Evolutionary conservation across 306 rosid species (phyloP).

Genomic region (Quercus wislizeni): DNA sequence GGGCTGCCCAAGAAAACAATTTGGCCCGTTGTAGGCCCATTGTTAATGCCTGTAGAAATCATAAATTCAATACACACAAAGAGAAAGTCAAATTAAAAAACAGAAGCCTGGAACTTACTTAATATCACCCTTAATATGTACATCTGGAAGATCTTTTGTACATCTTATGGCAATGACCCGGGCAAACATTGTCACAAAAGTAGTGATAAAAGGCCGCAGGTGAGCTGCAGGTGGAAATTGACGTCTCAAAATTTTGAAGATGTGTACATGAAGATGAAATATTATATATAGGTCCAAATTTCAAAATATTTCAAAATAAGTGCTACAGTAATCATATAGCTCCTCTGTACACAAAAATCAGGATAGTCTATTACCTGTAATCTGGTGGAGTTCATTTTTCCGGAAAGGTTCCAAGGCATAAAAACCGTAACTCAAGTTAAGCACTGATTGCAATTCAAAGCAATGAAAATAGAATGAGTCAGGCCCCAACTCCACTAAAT

Average conservation of each 20-base stretch:
- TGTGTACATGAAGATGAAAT: background rate
- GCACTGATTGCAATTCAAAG: background rate
- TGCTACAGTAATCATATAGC: background rate
- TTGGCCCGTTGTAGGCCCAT: no score
- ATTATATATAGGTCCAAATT: conserved; percentile 1
- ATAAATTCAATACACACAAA: no score
- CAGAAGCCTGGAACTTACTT: conserved; percentile 49
- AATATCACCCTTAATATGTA: conserved; percentile 71
- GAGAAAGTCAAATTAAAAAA: background rate
- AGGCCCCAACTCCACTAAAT: background rate
- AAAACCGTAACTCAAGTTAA: background rate
- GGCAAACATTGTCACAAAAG: conserved; percentile 84
- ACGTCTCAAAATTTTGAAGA: conserved; percentile 17
- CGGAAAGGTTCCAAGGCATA: background rate
- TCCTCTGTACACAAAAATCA: background rate
- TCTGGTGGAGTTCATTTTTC: background rate
- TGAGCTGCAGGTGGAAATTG: conserved; percentile 58
- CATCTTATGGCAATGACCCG: conserved; percentile 77
- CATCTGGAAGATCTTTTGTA: conserved; percentile 93
- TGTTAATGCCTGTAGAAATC: no score
- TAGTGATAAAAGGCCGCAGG: conserved; percentile 86
- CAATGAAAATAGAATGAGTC: background rate
- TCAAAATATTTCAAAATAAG: background rate
- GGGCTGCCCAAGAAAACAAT: no score
- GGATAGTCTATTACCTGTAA: background rate